Evolutionary conservation across 1,284 basidiomycete species (phyloP).

Genomic region (Ganoderma lucidum): DNA sequence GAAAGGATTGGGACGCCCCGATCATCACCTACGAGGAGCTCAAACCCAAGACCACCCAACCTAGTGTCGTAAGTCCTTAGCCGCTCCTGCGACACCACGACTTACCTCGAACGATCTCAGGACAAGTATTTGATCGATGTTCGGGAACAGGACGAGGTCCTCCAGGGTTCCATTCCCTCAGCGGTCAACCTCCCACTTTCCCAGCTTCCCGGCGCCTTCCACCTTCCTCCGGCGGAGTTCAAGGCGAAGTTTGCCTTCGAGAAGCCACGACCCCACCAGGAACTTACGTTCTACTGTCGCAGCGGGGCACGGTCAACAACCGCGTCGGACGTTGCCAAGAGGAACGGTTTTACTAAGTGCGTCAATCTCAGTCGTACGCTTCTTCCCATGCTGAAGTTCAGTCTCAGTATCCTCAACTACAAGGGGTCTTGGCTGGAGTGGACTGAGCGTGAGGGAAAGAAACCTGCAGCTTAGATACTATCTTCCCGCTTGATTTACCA

Average conservation of each 20-base stretch:
- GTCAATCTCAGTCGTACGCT: slow-evolving; percentile 35
- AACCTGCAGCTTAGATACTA: background rate
- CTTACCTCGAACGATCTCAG: slow-evolving; percentile 48
- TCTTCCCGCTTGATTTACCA: background rate
- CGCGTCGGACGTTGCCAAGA: slow-evolving; percentile 85
- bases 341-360: slow-evolving; percentile 88
- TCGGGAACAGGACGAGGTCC: slow-evolving; percentile 92
- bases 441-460: slow-evolving; percentile 68
- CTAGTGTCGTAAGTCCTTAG: slow-evolving; percentile 70
- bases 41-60: slow-evolving; percentile 83
- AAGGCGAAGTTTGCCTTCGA: slow-evolving; percentile 81
- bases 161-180: slow-evolving; percentile 95
- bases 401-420: slow-evolving; percentile 83
- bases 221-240: slow-evolving; percentile 68
- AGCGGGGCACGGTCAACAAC: slow-evolving; percentile 88
- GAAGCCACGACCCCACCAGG: slow-evolving; percentile 81
- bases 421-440: slow-evolving; percentile 95
- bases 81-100: background rate
- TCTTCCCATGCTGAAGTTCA: background rate
- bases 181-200: slow-evolving; percentile 94
- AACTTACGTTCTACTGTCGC: slow-evolving; percentile 94
- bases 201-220: slow-evolving; percentile 75
- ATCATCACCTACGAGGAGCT: slow-evolving; percentile 85
- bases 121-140: slow-evolving; percentile 91
- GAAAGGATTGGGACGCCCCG: slow-evolving; percentile 75